phyloP scores from a whole-genome alignment of 768 basidiomycete genomes.

The Lactarius quietus region DNA sequence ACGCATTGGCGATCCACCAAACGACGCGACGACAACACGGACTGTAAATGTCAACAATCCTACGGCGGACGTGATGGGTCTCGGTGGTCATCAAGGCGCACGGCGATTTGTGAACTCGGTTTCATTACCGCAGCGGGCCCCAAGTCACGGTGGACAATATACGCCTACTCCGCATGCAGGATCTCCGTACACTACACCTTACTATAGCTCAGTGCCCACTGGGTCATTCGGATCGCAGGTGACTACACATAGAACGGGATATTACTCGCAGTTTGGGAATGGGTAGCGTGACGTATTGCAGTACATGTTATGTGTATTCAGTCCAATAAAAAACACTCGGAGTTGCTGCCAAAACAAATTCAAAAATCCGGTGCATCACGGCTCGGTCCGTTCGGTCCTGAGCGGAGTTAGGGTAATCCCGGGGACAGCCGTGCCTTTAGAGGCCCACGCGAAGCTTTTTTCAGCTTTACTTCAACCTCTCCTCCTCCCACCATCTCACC shows the following conservation, averaged over 20 bases:
- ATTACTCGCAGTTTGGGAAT: constrained; percentile 20
- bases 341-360: too few relatives aligned
- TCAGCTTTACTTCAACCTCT: constrained; percentile 35
- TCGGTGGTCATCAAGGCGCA: constrained; percentile 22
- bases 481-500: constrained; percentile 47
- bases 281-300: constrained; percentile 10
- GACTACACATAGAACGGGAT: constrained; percentile 19
- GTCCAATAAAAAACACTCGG: not conserved
- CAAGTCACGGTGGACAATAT: constrained; percentile 9
- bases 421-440: constrained; percentile 37
- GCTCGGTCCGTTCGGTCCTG: constrained; percentile 14
- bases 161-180: constrained; percentile 5
- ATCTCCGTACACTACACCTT: constrained; percentile 15
- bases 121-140: constrained; percentile 17
- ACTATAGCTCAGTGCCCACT: constrained; percentile 10
- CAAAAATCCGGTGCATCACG: too few relatives aligned
- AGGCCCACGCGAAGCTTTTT: constrained; percentile 44
- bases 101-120: constrained; percentile 24
- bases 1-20: constrained; percentile 33
- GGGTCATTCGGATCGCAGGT: constrained; percentile 21
- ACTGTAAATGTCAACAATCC: constrained; percentile 21
- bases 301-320: not conserved
- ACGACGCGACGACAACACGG: constrained; percentile 20
- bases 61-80: constrained; percentile 14
- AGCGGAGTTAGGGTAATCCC: constrained; percentile 33